Evolutionary conservation across 176 grass and related monocot species (phyloP), one percentile per base, ranked within the genome.

Genomic region (Ensete glaucum): DNA sequence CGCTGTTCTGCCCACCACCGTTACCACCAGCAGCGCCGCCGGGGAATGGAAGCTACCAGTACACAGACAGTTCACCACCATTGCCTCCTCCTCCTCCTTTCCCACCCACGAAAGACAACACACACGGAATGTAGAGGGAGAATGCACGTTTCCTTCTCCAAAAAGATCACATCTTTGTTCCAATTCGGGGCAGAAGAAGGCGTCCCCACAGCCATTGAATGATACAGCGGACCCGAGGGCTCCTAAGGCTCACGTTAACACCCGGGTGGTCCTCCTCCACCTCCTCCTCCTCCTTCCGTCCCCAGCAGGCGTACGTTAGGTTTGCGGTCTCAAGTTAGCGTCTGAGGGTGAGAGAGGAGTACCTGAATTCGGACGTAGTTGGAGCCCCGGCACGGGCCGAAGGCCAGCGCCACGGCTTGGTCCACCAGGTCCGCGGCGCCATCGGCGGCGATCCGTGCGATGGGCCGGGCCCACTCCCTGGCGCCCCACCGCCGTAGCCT

Each of bases 291-390:
- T 57, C 53, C 62, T 75, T 43, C 21, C 54, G 34, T 25, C 34
- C 62, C 53, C 16, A 21, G 63, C 19, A 2, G 54, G 19, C 15
- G 34, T 6, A 43, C 4, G 34, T 43, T 43, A 6, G 34, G 34
- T 43, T 43, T 43, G 4, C 4, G 34, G 34, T 43, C 34, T 43
- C 34, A 43, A 0, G 34, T 43, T 43, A 43, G 34, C 34, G 34
- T 43, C 34, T 34, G 48, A 50, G 62, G 24, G n/a, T 79, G 56
- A 64, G 43, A 53, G 21, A n/a, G 62, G 17, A 23, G 80, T 56
- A 98, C 96, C 91, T 99, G 96, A 76, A 99, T 88, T 71, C 96
- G 87, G 73, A 99, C 80, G 78, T 99, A 99, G 54, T 95, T 95
- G 69, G 96, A 87, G 5, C 78, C 80, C 66, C 85, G 90, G 82